These are phyloP conservation scores for Nitzschia palea DNA, from an alignment of 108 stramenopile genomes.

Conservation along the genomic window DNA sequence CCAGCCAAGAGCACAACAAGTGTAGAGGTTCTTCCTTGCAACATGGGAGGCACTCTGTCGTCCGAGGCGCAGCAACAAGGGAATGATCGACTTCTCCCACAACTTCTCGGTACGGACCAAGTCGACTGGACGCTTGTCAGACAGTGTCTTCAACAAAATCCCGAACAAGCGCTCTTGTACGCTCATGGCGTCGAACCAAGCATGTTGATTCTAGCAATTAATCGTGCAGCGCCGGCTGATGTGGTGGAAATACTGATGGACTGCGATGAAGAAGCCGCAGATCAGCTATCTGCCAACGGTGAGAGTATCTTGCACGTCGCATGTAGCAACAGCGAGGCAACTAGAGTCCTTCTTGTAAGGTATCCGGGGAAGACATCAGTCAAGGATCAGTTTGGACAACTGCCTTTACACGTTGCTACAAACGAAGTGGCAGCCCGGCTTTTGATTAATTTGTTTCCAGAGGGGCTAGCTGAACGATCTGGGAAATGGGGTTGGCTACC, in stretches of 20 bases:
- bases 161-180: constrained; percentile 16
- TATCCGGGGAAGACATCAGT: not conserved
- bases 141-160: not conserved
- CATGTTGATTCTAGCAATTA: not conserved
- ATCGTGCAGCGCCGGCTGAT: constrained; percentile 3
- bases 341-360: not conserved
- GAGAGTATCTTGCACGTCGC: constrained; percentile 2
- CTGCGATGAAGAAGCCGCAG: constrained; percentile 8
- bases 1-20: no score
- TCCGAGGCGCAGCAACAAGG: no score
- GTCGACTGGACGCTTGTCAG: constrained; percentile 13
- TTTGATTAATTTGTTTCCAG: not conserved
- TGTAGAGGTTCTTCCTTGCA: no score
- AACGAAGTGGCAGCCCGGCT: not conserved
- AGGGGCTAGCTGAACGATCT: not conserved
- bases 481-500: constrained; percentile 3
- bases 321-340: not conserved
- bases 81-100: not conserved
- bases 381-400: not conserved
- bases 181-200: constrained; percentile 6
- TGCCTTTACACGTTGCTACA: not conserved
- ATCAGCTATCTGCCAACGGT: constrained; percentile 3
- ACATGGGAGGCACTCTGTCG: no score
- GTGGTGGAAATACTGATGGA: constrained; percentile 1
- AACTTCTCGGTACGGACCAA: not conserved